Percentiles rank a stretch among this genome's conserved stretches.
Conservation (phyloP, 1,284 basidiomycete species). For the Cerrena zonata region DNA sequence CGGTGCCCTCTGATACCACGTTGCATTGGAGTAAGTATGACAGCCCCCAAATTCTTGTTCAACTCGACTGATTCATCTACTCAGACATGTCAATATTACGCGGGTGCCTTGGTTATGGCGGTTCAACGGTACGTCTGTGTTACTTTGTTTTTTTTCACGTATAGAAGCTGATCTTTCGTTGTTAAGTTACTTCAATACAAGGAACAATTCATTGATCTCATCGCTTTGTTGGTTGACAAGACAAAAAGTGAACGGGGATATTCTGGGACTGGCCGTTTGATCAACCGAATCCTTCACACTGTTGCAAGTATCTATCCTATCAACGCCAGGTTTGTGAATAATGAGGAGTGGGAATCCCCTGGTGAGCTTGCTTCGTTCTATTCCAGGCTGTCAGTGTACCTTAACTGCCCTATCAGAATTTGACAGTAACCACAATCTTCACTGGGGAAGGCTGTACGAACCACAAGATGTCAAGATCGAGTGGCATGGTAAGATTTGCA, state of each 20-base stretch:
- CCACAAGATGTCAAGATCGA: conserved; percentile 76
- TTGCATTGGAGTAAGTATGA: conserved; percentile 94
- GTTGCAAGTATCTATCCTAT: conserved; percentile 75
- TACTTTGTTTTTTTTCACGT: conserved; percentile 1
- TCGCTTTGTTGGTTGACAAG: conserved; percentile 68
- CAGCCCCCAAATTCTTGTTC: conserved; percentile 14
- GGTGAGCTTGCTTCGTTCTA: conserved; percentile 39
- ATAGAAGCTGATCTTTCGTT: neutral
- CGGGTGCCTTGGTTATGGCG: conserved; percentile 73
- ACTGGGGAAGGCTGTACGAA: conserved; percentile 84
- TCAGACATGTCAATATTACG: conserved; percentile 76
- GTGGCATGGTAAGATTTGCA: conserved; percentile 70
- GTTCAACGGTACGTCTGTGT: conserved; percentile 44
- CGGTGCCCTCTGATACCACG: conserved; percentile 84
- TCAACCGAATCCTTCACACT: conserved; percentile 76
- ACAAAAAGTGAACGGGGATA: conserved; percentile 90
- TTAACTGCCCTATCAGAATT: conserved; percentile 47
- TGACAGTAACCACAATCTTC: conserved; percentile 63
- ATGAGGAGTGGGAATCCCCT: conserved; percentile 73
- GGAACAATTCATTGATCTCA: conserved; percentile 61
- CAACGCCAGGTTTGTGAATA: conserved; percentile 81
- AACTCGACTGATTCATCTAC: conserved; percentile 7
- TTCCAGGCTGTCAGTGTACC: neutral
- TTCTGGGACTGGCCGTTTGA: conserved; percentile 72
- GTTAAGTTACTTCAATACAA: conserved; percentile 67